These are phyloP conservation scores for Osmanthus fragrans DNA, from an alignment of 257 asterid genomes.

Conservation along the genomic window DNA sequence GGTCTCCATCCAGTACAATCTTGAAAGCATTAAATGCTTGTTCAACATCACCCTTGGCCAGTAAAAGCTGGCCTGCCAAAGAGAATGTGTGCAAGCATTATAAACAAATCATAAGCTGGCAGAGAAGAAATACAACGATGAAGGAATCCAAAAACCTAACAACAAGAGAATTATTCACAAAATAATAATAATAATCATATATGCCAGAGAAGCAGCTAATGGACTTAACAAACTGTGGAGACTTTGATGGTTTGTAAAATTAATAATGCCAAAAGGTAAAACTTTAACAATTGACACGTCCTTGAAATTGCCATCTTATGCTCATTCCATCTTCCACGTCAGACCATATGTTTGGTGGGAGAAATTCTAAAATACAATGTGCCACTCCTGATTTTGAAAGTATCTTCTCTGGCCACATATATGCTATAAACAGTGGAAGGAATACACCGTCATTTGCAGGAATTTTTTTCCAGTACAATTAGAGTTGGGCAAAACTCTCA, in stretches of 20 bases:
- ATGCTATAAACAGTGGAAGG: not conserved
- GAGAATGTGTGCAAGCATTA: conserved; percentile 24
- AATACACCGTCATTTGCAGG: not conserved
- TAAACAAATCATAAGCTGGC: conserved; percentile 17
- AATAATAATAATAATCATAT: not conserved
- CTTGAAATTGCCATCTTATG: not conserved
- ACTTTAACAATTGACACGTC: not conserved
- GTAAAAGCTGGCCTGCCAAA: conserved; percentile 86
- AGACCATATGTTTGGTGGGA: not conserved
- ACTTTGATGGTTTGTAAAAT: not conserved
- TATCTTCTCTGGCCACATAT: not conserved
- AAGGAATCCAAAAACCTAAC: conserved; percentile 15
- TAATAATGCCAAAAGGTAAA: not conserved
- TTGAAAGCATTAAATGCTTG: conserved; percentile 94
- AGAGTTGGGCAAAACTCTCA: too few species aligned
- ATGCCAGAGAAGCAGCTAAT: not conserved
- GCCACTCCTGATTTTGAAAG: not conserved
- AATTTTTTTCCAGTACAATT: not conserved
- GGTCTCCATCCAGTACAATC: conserved; percentile 93
- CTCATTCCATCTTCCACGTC: not conserved
- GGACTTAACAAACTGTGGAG: not conserved
- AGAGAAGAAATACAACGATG: conserved; percentile 2
- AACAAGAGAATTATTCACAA: conserved; percentile 6
- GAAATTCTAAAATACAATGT: not conserved
- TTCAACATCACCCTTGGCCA: conserved; percentile 93